Evolutionary conservation across 495 filamentous ascomycete species (phyloP), one percentile per base, ranked within the genome.

Genomic region (Xylaria curta): DNA sequence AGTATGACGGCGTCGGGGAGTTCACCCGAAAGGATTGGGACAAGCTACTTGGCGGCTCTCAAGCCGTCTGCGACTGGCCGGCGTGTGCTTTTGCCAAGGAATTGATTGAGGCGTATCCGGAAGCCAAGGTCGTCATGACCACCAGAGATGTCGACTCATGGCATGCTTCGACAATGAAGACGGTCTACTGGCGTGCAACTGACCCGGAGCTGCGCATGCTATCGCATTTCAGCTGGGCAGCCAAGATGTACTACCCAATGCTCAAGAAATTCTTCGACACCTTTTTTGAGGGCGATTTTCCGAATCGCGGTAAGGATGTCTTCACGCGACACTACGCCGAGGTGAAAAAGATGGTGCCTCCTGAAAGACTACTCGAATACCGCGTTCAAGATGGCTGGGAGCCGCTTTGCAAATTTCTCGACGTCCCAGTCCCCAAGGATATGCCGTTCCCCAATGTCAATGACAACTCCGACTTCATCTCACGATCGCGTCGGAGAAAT

Each of bases 21-120:
- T 91, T 90, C 78, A 87, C 85, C 67, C 84, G 87, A 33, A 86
- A 88, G 77, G 88, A 92, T 78, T 91, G 88, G 87, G 90, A 92
- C 76, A 85, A 89, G 81, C 84, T 92, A 15, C 81, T 92, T 51
- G 90, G 90, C 65, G 85, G 90, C 76, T 89, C 62, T 24, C 79
- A 84, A 82, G 89, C 89, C 54, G 87, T 91, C 31, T 90, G 86
- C 77, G 90, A 92, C 82, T 88, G 87, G 85, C 89, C 90, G 12
- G 88, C 88, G 53, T 88, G 86, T 63, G 87, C 88, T 40, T 92
- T 92, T 73, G 89, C 87, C 59, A 85, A 88, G 74, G 90, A 92
- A 77, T 81, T 92, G 44, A 90, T 92, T 42, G 88, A 88, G 60
- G 88, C 89, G 17, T 92, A 92, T 73, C 90, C 90, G 17, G 90